phyloP scores from a whole-genome alignment of 768 basidiomycete species.

The Neoboletus subvelutipes region DNA sequence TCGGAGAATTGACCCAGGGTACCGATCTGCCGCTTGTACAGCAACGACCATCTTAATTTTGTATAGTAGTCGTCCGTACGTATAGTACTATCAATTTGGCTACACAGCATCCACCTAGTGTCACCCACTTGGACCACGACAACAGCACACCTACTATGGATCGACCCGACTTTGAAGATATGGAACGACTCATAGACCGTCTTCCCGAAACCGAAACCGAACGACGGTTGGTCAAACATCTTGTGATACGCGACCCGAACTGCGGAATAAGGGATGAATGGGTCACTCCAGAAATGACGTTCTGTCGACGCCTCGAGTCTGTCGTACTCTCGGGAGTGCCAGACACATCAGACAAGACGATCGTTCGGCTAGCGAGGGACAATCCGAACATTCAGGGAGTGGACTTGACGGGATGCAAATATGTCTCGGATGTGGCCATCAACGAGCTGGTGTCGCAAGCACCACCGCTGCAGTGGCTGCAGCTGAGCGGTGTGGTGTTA shows the following conservation, averaged over 20 bases:
- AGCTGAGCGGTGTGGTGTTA: slow-evolving; percentile 65
- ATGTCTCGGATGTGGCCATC: slow-evolving; percentile 77
- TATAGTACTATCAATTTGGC: not conserved
- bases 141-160: slow-evolving; percentile 23
- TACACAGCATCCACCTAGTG: not conserved
- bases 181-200: slow-evolving; percentile 58
- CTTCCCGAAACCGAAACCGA: slow-evolving; percentile 60
- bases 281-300: slow-evolving; percentile 53
- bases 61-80: slow-evolving; percentile 28
- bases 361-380: slow-evolving; percentile 59
- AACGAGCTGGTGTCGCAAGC: slow-evolving; percentile 67
- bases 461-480: slow-evolving; percentile 69
- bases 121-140: not conserved
- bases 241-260: slow-evolving; percentile 47
- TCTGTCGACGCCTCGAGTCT: slow-evolving; percentile 66
- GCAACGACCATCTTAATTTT: not conserved
- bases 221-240: slow-evolving; percentile 57
- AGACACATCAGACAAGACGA: slow-evolving; percentile 66
- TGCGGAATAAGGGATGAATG: slow-evolving; percentile 54
- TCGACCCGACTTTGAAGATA: slow-evolving; percentile 41
- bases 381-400: slow-evolving; percentile 72
- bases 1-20: slow-evolving; percentile 50
- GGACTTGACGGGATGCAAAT: slow-evolving; percentile 71
- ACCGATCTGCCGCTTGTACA: slow-evolving; percentile 3
- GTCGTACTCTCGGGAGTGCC: slow-evolving; percentile 67